phyloP scores from a whole-genome alignment of 495 filamentous ascomycete genomes.

The Penicillium malachiteum region DNA sequence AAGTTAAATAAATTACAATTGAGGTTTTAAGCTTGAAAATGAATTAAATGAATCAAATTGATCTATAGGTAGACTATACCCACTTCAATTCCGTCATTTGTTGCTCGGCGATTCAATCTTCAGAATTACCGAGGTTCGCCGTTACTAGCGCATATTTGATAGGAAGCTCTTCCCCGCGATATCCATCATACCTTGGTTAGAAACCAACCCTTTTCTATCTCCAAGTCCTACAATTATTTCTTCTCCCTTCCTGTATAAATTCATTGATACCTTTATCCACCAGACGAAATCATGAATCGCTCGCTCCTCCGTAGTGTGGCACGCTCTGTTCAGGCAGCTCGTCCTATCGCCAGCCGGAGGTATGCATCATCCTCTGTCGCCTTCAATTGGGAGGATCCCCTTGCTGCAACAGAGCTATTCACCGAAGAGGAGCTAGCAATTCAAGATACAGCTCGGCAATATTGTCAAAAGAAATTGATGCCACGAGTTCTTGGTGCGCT shows the following conservation, averaged over 20 bases:
- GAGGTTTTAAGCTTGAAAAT: no score
- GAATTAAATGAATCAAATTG: neutral
- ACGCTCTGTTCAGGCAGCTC: conserved; percentile 31
- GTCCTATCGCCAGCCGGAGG: conserved; percentile 29
- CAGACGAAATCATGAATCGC: conserved; percentile 33
- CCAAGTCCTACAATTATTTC: conserved; percentile 6
- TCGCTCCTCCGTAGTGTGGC: conserved; percentile 38
- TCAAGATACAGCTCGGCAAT: conserved; percentile 81
- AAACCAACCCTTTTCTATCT: neutral
- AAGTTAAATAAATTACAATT: no score
- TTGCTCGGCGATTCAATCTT: conserved; percentile 12
- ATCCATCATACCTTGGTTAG: neutral
- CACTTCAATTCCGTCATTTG: neutral
- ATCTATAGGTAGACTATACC: no score
- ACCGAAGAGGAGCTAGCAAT: conserved; percentile 91
- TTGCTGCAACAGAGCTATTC: conserved; percentile 67
- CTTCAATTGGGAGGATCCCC: conserved; percentile 93
- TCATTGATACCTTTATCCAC: no score
- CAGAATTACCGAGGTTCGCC: conserved; percentile 29
- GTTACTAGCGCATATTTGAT: conserved; percentile 30
- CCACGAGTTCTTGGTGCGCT: conserved; percentile 83
- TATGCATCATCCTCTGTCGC: conserved; percentile 53
- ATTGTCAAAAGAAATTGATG: conserved; percentile 85
- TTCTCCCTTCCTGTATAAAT: neutral
- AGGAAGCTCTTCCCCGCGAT: conserved; percentile 26